Evolutionary conservation across 2,329 filamentous ascomycete genomes (phyloP), one percentile per base, ranked within the genome.

Genomic region (Lachnum nothofagi): DNA sequence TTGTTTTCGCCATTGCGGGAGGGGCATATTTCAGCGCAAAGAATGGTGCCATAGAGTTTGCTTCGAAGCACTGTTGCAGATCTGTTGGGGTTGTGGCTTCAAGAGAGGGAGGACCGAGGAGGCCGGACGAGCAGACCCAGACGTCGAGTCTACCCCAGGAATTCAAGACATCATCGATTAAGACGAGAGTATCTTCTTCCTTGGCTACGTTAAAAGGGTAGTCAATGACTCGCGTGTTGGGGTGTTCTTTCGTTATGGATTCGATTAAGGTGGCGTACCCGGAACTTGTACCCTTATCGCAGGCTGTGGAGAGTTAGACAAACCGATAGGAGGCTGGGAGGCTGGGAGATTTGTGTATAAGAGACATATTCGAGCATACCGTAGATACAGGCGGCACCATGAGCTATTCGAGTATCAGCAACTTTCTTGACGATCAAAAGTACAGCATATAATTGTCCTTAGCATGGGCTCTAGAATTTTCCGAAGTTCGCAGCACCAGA

Each of bases 1-100:
- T 76, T 5, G 75, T 73, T 61, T 83, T 83, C 16, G 68, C 72
- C 80, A 84, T 83, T 1, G 81, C 80, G 2, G 78, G 74, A 0
- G 80, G 79, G 0, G 78, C 79, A 58, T 83, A 82, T 62, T 83
- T 83, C 53, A 83, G 69, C 1, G 79, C 80, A 57, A 81, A 82
- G 68, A 84, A 83, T 2, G 80, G 79, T 5, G 78, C 77, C 65
- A 83, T 73, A 33, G 72, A 72, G 59, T 83, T 81, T 2, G 77
- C 75, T 59, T 82, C 78, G 62, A 83, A 82, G 52, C 75, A 76
- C 40, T 72, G 74, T 60, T 75, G 72, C 12, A 83, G 67, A 58
- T 80, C 78, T 9, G 68, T 65, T 0, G 79, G 76, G 0, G 75
- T 77, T 2, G 79, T 83, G 12, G 71, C 70, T 25, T 73, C 72